Percentiles rank a stretch among this genome's conserved stretches.
phyloP scores from a whole-genome alignment of 257 asterid species.

The Scutellaria baicalensis region DNA sequence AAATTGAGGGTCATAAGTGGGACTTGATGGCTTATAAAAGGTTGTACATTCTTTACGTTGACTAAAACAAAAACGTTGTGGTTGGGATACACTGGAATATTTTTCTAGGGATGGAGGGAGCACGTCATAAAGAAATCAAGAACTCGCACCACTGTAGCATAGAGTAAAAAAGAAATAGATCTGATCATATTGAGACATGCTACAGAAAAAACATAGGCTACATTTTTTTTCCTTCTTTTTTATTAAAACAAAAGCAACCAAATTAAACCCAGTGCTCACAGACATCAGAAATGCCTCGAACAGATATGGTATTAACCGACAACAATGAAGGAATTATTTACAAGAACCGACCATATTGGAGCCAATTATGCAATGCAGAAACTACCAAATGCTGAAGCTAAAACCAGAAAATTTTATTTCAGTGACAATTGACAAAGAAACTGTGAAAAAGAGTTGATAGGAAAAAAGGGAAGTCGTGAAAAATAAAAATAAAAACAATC shows the following conservation, averaged over 20 bases:
- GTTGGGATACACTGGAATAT: neutral
- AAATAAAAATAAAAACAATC: neutral
- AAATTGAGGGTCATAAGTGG: neutral
- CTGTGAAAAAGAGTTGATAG: neutral
- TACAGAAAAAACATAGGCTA: neutral
- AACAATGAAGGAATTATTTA: too few species aligned
- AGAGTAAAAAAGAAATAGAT: neutral
- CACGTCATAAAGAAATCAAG: neutral
- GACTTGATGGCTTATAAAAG: neutral
- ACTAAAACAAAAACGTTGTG: neutral
- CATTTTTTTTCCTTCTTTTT: neutral
- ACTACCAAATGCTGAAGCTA: neutral
- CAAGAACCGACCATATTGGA: neutral
- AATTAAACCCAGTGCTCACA: neutral
- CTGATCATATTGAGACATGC: neutral
- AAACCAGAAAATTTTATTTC: neutral
- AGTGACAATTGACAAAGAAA: slow-evolving; percentile 2
- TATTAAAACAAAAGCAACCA: neutral
- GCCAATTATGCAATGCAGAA: neutral
- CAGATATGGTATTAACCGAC: too few species aligned
- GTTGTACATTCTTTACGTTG: neutral
- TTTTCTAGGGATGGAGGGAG: neutral
- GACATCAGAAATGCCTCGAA: neutral
- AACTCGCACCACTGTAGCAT: neutral
- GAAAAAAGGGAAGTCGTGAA: neutral